Evolutionary conservation across 2,329 filamentous ascomycete genomes (phyloP), one percentile per base, ranked within the genome.

Genomic region (Fonsecaea erecta): DNA sequence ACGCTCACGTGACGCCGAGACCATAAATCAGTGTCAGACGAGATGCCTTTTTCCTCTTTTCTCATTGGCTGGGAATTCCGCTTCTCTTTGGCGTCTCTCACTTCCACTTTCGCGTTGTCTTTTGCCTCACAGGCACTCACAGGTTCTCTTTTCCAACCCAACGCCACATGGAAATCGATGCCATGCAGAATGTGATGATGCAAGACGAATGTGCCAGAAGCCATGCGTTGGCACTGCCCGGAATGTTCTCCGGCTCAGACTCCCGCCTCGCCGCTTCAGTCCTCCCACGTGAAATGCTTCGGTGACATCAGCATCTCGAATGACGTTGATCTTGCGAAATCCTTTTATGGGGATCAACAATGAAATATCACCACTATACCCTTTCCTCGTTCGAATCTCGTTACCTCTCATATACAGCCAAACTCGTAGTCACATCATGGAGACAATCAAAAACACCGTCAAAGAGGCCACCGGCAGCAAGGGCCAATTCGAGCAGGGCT

Each of bases 371-470:
- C 21, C 0, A 48, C 21, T 48, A 40, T 16, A 24, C 21, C 18
- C 18, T 48, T 3, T 48, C 18, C 9, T 26, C 21, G 8, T 48
- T 21, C 43, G 40, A 46, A 46, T 16, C 14, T 48, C 18, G 5
- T 48, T 4, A 2, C 6, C 18, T 24, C 8, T 24, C 9, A 48
- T 18, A 24, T 24, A 48, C 18, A 24, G 43, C 43, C 16, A 3
- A 18, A 4, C n/a, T 35, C 35, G 32, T 43, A 5, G n/a, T 18
- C 8, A 30, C 12, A 40, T n/a, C 21, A 76, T 76, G 74, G 72
- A 75, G 28, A 52, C 71, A 54, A 65, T 68, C 43, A 74, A 75
- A 67, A 71, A 76, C 57, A 67, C 67, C 30, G 64, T 68, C 37
- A 74, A 74, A 62, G 62, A 70, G 3, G 70, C 69, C 28, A 72